phyloP scores from a whole-genome alignment of 192 early-diverging fungal species.

The Gryganskiella cystojenkinii region DNA sequence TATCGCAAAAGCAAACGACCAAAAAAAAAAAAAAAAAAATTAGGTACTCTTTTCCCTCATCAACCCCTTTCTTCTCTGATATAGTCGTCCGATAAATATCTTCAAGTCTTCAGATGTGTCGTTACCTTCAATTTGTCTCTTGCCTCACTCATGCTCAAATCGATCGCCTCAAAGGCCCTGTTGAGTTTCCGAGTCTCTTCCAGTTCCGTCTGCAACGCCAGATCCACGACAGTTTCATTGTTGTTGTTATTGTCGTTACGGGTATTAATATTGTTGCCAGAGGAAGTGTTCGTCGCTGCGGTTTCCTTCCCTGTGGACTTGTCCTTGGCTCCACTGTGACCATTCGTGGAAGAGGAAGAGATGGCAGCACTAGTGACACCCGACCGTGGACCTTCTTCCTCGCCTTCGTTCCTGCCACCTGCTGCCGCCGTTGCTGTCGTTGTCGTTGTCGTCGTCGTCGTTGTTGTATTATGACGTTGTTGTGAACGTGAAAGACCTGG shows the following conservation, averaged over 20 bases:
- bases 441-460: neutral
- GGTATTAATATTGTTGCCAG: neutral
- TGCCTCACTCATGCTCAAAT: constrained; percentile 33
- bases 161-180: constrained; percentile 27
- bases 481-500: neutral
- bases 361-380: no score
- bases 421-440: no score
- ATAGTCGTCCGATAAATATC: neutral
- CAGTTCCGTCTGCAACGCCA: constrained; percentile 14
- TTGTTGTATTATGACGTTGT: neutral
- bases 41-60: neutral
- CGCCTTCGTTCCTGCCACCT: no score
- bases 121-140: constrained; percentile 43
- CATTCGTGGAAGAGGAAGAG: no score
- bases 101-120: no score
- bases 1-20: neutral
- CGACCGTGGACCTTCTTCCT: no score
- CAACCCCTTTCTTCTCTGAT: neutral
- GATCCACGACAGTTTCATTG: neutral
- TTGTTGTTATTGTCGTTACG: neutral
- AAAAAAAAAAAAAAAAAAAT: neutral
- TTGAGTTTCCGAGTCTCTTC: constrained; percentile 23
- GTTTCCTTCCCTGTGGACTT: no score
- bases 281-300: no score
- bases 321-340: no score